These are phyloP conservation scores for Candida silvicultrix DNA, from an alignment of 805 yeast species.

Conservation along the genomic window DNA sequence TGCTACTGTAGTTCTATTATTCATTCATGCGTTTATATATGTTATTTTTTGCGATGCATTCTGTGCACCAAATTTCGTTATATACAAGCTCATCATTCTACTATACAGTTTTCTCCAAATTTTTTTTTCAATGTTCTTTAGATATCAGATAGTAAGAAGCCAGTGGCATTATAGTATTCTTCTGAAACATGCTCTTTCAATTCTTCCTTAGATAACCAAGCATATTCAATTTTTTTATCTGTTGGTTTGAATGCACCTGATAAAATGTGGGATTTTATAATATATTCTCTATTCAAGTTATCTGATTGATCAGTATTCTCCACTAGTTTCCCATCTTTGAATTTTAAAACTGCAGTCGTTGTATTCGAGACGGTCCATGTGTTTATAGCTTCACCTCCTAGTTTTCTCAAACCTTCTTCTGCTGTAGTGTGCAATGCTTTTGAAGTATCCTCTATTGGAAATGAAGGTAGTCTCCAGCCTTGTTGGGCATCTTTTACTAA, in stretches of 20 bases:
- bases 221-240: slow-evolving; percentile 37
- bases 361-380: slow-evolving; percentile 89
- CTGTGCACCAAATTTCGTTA: neutral
- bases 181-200: slow-evolving; percentile 43
- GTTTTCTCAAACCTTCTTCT: slow-evolving; percentile 57
- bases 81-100: neutral
- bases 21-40: neutral
- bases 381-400: slow-evolving; percentile 75
- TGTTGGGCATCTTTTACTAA: slow-evolving; percentile 42
- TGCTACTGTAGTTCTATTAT: too few species aligned
- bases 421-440: slow-evolving; percentile 67
- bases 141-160: slow-evolving; percentile 29
- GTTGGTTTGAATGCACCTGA: slow-evolving; percentile 65
- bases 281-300: slow-evolving; percentile 46
- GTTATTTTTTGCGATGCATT: neutral
- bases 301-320: slow-evolving; percentile 11
- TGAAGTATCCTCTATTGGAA: slow-evolving; percentile 35
- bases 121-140: neutral
- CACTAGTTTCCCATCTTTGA: slow-evolving; percentile 19
- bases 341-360: slow-evolving; percentile 69
- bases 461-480: slow-evolving; percentile 80
- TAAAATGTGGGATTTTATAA: slow-evolving; percentile 81
- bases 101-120: neutral
- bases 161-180: slow-evolving; percentile 51
- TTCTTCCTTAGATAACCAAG: slow-evolving; percentile 87